phyloP scores from a whole-genome alignment of 2,329 filamentous ascomycete genomes.

The Calonectria montana region DNA sequence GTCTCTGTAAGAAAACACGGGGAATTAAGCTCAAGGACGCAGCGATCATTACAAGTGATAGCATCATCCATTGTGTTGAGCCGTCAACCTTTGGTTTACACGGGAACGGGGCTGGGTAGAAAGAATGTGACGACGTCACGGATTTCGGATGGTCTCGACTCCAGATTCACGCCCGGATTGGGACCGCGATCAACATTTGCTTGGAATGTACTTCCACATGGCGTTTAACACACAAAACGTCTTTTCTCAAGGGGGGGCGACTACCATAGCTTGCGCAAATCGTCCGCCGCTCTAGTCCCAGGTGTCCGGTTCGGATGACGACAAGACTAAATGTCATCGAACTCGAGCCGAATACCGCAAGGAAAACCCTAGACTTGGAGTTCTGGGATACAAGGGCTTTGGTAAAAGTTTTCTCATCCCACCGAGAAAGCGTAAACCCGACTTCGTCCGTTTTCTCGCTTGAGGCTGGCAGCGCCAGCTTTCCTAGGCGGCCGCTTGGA shows the following conservation, averaged over 20 bases:
- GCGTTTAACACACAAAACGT: constrained; percentile 17
- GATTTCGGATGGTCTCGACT: not conserved
- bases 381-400: not conserved
- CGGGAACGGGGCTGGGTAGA: not conserved
- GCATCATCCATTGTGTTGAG: not conserved
- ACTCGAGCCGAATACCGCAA: not conserved
- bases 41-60: not conserved
- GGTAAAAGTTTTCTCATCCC: constrained; percentile 3
- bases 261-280: not conserved
- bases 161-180: not conserved
- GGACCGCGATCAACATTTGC: constrained; percentile 1
- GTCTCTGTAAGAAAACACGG: not conserved
- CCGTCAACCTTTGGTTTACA: not conserved
- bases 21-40: not conserved
- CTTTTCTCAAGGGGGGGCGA: not conserved
- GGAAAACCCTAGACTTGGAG: not conserved
- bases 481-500: constrained; percentile 35
- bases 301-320: not conserved
- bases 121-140: constrained; percentile 15
- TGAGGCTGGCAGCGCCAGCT: constrained; percentile 25
- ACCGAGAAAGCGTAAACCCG: constrained; percentile 12
- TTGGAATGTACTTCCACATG: not conserved
- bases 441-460: constrained; percentile 30
- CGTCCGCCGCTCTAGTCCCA: not conserved
- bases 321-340: not conserved